Evolutionary conservation across 129 eudicot species (phyloP).

Genomic region (Arctium minus): DNA sequence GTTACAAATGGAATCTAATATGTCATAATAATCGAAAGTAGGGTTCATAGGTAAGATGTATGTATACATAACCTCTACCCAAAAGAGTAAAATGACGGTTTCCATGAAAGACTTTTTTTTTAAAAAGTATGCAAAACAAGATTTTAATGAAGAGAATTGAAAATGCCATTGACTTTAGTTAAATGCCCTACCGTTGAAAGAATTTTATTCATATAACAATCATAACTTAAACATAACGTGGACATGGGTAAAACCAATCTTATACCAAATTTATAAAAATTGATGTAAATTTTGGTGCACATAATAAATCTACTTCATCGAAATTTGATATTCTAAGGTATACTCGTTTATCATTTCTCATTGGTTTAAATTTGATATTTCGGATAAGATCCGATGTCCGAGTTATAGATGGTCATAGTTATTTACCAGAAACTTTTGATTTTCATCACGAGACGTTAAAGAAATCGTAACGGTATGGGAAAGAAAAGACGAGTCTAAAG

Average conservation of each 20-base stretch:
- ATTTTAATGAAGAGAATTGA: too few species aligned
- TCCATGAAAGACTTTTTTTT: not conserved
- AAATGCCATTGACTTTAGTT: not conserved
- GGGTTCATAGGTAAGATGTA: not conserved
- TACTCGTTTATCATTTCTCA: not conserved
- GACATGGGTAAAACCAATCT: not conserved
- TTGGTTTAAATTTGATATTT: not conserved
- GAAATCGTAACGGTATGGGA: not conserved
- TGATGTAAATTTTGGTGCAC: not conserved
- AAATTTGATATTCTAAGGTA: not conserved
- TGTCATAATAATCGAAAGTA: not conserved
- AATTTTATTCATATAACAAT: not conserved
- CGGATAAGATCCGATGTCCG: not conserved
- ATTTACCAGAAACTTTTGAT: not conserved
- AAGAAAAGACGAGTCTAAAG: not conserved
- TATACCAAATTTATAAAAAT: not conserved
- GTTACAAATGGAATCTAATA: not conserved
- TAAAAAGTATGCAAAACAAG: not conserved
- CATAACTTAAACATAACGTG: not conserved
- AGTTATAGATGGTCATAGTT: too few species aligned
- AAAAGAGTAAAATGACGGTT: not conserved
- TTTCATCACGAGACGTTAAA: not conserved
- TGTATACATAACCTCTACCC: too few species aligned
- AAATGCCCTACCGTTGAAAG: not conserved
- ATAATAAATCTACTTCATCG: too few species aligned